phyloP scores from a whole-genome alignment of 2,329 filamentous ascomycete species.

The Penicillium hordei region DNA sequence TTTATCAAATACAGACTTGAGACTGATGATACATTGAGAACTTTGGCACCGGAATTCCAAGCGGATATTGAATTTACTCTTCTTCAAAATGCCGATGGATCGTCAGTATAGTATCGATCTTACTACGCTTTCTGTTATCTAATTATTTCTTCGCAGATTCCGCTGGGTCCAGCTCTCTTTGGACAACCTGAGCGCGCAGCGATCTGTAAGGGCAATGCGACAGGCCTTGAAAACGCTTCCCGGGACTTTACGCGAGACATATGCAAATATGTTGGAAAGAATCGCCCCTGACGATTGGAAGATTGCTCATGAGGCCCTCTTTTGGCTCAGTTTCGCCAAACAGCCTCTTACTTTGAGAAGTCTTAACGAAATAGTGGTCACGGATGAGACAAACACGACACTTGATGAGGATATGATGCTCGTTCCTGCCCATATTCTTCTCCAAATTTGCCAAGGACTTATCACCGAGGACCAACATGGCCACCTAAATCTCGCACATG shows the following conservation, averaged over 20 bases:
- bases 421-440: conserved; percentile 17
- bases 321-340: conserved; percentile 20
- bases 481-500: conserved; percentile 16
- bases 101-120: conserved; percentile 11
- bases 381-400: conserved; percentile 10
- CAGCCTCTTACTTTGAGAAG: conserved; percentile 10
- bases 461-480: conserved; percentile 16
- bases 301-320: conserved; percentile 18
- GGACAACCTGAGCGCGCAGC: conserved; percentile 17
- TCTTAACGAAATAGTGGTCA: conserved; percentile 19
- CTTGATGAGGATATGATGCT: conserved; percentile 25
- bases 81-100: conserved; percentile 17
- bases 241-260: conserved; percentile 19
- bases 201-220: conserved; percentile 21
- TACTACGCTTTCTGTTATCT: not conserved
- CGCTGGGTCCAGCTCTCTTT: conserved; percentile 25
- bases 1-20: conserved; percentile 18
- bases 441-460: conserved; percentile 21
- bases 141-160: conserved; percentile 14
- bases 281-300: conserved; percentile 14
- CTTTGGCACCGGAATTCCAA: conserved; percentile 12
- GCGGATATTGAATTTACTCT: conserved; percentile 14
- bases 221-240: conserved; percentile 16
- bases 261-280: conserved; percentile 17
- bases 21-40: conserved; percentile 9